Base-by-base conservation (phyloP, 306 rosid genomes). In the Calophaca sinica region DNA sequence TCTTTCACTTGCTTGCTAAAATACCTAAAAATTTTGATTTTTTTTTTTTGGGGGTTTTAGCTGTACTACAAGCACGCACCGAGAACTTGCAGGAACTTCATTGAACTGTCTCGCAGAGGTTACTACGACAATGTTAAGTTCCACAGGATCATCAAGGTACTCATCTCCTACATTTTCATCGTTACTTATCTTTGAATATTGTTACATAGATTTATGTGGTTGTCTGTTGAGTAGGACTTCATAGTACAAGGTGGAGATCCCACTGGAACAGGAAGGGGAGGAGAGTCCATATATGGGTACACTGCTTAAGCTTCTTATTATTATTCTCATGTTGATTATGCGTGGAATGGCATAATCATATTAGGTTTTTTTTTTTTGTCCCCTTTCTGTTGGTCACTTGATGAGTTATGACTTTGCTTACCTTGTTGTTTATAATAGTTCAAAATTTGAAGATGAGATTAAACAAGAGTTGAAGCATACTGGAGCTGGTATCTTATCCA, bases 161-260 rank as follows among this genome's bases (percentile, higher is more conserved):
- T 53, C 26, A 46, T 72, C 7, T 66, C 14, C 38, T 7, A 36
- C 29, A 11, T 15, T 55, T 54, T 46, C 14, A 1, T 32, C 3
- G 6, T 61, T 20, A 0, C 26, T 20, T 20, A 1, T 20, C 0
- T 20, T 42, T 42, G 48, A 2, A 7, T 42, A 42, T 8, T 79
- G 44, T 79, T 60, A 79, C 80, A 28, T 53, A 12, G 62, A 10
- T 53, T n/a, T 62, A 28, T 78, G 68, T 67, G 75, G 9, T 36
- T 38, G 3, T 33, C 44, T 85, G 55, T 72, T 83, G 70, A 68
- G n/a, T 79, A 94, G 99, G 99, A 96, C 58, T 96, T 96, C 85
- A 86, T 96, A 20, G 96, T 96, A 31, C 99, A 96, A 92, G 97
- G 98, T 70, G 99, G 99, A 36, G 99, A 96, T 90, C 99, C 99